Evolutionary conservation across 2,329 filamentous ascomycete species (phyloP).

Genomic region (Fusarium subtropicale): DNA sequence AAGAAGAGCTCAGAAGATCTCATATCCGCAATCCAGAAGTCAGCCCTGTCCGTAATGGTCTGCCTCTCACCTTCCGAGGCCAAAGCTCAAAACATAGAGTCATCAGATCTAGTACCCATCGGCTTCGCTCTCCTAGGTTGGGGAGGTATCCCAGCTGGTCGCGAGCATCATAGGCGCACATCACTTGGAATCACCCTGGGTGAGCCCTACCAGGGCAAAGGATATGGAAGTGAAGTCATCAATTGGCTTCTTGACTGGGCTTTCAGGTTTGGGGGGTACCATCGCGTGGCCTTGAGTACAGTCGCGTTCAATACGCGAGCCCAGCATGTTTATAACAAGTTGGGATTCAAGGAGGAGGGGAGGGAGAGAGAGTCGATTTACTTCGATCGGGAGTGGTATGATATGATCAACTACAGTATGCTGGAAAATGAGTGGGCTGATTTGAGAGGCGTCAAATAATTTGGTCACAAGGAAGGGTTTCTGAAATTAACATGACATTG

Average conservation of each 20-base stretch:
- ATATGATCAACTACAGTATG: constrained; percentile 52
- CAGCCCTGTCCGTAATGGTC: not conserved
- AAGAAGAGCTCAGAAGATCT: not conserved
- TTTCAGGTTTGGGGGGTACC: constrained; percentile 58
- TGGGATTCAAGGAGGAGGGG: constrained; percentile 61
- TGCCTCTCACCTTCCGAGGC: not conserved
- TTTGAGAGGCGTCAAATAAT: constrained; percentile 18
- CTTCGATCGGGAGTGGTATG: constrained; percentile 57
- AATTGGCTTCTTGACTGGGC: constrained; percentile 60
- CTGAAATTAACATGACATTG: not conserved
- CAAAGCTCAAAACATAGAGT: not conserved
- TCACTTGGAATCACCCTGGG: not conserved
- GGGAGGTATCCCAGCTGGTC: not conserved
- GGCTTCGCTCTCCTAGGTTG: not conserved
- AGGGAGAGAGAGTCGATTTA: constrained; percentile 56
- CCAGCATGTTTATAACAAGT: constrained; percentile 55
- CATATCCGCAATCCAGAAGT: not conserved
- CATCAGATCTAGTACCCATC: not conserved
- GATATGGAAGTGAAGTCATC: constrained; percentile 61
- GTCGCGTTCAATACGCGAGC: constrained; percentile 59
- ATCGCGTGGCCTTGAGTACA: constrained; percentile 56
- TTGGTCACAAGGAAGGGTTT: not conserved
- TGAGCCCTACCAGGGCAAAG: constrained; percentile 51
- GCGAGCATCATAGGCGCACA: not conserved
- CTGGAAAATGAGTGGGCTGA: constrained; percentile 55